Base-by-base conservation (phyloP, 2,329 filamentous ascomycete species). In the Colletotrichum endophyticum region DNA sequence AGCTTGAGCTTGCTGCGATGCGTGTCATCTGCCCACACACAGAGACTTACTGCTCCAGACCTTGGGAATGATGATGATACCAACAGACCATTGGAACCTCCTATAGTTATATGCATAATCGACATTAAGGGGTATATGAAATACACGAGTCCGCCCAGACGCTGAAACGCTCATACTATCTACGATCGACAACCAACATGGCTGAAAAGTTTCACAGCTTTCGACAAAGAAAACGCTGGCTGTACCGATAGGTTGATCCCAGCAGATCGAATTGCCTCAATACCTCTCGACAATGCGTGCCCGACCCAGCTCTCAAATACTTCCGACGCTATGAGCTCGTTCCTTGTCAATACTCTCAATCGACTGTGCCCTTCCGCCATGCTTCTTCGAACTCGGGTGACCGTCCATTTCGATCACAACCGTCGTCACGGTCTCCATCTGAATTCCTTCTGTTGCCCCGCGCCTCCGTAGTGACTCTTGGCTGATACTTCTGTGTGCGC, bases 341-440 rank as follows among this genome's bases (percentile, higher is more conserved):
- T 74, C 64, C 28, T 74, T 74, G 15, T 70, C 64, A 4, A 76
- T 61, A 15, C 64, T 74, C n/a, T 74, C 74, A 6, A 74, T 61
- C 3, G 74, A 76, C 8, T 32, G 64, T 6, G 74, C 36, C 44
- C 74, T 49, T 7, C 57, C 59, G 15, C 30, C 32, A 8, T 16
- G 22, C n/a, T 61, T 69, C 59, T 70, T 66, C 4, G 22, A 49
- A 13, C 9, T 25, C 2, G 63, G 22, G 1, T 63, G 34, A 11
- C 36, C 36, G 1, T 77, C 61, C 62, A 66, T 79, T 78, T 88
- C 87, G 1, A 88, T 84, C 6, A 86, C 84, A 2, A 88, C 85
- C 3, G 81, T 86, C 9, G 86, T 88, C 1, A 87, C 84, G 2
- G 85, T 86, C 73, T 88, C 86, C 81, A 87, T 85, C 77, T 88